phyloP scores from a whole-genome alignment of 768 basidiomycete species.

The Hydnomerulius pinastri region DNA sequence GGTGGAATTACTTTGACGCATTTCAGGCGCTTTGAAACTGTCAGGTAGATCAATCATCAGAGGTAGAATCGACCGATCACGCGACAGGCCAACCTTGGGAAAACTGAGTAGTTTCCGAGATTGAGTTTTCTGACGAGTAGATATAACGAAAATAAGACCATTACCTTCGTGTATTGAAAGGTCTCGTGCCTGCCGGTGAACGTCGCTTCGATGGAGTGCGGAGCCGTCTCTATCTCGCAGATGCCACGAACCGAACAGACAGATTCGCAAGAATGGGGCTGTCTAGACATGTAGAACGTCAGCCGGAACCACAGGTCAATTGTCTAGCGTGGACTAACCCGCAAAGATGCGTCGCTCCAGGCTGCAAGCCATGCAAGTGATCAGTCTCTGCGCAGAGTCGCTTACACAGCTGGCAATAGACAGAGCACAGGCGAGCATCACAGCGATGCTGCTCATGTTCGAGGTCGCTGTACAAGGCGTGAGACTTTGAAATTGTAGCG shows the following conservation, averaged over 20 bases:
- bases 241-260: conserved; percentile 45
- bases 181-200: conserved; percentile 56
- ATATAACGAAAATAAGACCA: neutral
- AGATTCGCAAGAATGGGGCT: conserved; percentile 45
- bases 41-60: neutral
- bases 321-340: conserved; percentile 38
- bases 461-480: conserved; percentile 36
- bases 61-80: neutral
- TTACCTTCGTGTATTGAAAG: conserved; percentile 59
- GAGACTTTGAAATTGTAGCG: neutral
- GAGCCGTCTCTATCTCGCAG: conserved; percentile 55
- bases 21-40: conserved; percentile 48
- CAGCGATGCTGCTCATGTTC: conserved; percentile 48
- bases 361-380: conserved; percentile 51
- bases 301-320: neutral
- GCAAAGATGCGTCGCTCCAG: conserved; percentile 48
- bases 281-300: conserved; percentile 31
- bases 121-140: neutral
- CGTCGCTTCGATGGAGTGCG: conserved; percentile 55
- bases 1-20: conserved; percentile 48
- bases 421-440: conserved; percentile 48
- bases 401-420: conserved; percentile 51
- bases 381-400: conserved; percentile 44
- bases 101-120: neutral
- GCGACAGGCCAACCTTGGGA: conserved; percentile 8